These are phyloP conservation scores for Dendrobium chrysotoxum DNA, from an alignment of 106 monocot species.

Conservation along the genomic window DNA sequence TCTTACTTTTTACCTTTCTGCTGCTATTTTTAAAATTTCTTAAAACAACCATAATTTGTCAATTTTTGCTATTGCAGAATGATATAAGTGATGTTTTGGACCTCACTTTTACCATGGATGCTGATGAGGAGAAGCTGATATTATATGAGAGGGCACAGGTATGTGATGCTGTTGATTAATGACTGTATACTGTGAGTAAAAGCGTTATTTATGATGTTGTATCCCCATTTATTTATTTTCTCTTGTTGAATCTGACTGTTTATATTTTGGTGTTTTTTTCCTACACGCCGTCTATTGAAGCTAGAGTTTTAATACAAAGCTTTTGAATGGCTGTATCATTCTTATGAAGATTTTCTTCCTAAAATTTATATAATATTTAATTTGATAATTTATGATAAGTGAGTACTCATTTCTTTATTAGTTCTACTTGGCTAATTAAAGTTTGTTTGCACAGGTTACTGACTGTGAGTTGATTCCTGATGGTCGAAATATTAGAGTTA, in stretches of 20 bases:
- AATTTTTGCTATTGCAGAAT: slow-evolving; percentile 45
- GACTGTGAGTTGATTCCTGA: slow-evolving; percentile 94
- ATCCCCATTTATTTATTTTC: background rate
- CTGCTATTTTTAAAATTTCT: background rate
- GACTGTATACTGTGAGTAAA: too few species aligned
- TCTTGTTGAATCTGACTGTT: background rate
- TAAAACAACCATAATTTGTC: background rate
- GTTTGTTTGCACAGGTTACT: slow-evolving; percentile 57
- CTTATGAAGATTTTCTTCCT: background rate
- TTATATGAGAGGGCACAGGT: slow-evolving; percentile 89
- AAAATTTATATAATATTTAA: background rate
- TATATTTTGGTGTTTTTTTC: background rate
- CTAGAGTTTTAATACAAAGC: too few species aligned
- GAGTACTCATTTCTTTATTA: background rate
- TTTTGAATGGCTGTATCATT: background rate
- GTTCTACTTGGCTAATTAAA: slow-evolving; percentile 3
- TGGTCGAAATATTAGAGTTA: slow-evolving; percentile 84
- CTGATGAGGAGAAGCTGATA: slow-evolving; percentile 97
- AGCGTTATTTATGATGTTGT: background rate
- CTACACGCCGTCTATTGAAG: too few species aligned
- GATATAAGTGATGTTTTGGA: slow-evolving; percentile 88
- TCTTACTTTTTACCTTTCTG: too few species aligned
- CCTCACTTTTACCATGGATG: slow-evolving; percentile 95
- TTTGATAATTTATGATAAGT: background rate
- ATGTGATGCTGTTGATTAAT: background rate